Evolutionary conservation across 1,284 basidiomycete genomes (phyloP), one percentile per base, ranked within the genome.

Genomic region (Ceratobasidium sp.): DNA sequence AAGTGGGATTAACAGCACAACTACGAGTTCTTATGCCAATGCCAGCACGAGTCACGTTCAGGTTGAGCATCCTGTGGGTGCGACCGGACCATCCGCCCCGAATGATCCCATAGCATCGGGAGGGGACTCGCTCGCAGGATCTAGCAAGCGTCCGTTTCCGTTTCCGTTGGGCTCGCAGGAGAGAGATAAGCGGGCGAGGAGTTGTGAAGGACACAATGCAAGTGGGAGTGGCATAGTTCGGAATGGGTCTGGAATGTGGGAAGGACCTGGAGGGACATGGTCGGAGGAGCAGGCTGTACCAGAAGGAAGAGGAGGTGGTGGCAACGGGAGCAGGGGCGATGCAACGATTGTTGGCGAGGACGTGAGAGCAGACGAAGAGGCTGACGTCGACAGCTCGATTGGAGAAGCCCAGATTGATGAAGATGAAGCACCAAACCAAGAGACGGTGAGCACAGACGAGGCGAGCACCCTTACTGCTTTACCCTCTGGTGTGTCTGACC

Each of bases 121-220:
- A 28, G 56, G 30, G 2, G 58, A 60, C 21, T 60, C 58, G 40
- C 16, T 44, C 30, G 21, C 64, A 4, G 21, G 25, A 2, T 53
- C 63, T 9, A 58, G 51, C 40, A 69, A 69, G 28, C 64, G 64
- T 21, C 64, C 64, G 18, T 69, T 69, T 58, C 64, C 64, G 38
- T 69, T 53, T 14, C 25, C 64, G 0, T 44, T 23, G 14, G 49
- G 49, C 16, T 51, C 63, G 18, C 64, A 69, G 42, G 64, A 69
- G 25, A 51, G 64, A 25, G 64, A 69, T n/a, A 69, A 69, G 40
- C 64, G 64, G 23, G 51, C 64, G 16, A 56, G 64, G 38, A 66
- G 63, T 40, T 51, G 63, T 23, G 49, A 54, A 28, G 58, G 58
- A 5, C 7, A 25, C 14, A 28, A 46, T 51, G 58, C 58, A 18